Conservation (phyloP, 768 basidiomycete species). For the Trametes cinnabarina region DNA sequence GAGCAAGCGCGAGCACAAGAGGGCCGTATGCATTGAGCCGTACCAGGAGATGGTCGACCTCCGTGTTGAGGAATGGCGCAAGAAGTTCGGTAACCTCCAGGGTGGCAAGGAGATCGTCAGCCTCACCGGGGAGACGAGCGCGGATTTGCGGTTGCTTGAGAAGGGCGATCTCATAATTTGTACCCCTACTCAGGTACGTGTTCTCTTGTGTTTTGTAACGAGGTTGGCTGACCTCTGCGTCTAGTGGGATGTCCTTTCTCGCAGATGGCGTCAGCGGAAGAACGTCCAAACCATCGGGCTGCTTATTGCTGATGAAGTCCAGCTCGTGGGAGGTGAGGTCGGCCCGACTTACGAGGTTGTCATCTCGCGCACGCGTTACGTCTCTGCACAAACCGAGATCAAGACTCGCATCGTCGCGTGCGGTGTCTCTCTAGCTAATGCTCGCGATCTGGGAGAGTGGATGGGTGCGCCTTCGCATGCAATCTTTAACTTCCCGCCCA, state of each 20-base stretch:
- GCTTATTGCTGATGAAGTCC: slow-evolving; percentile 93
- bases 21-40: slow-evolving; percentile 94
- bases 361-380: slow-evolving; percentile 94
- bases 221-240: not conserved
- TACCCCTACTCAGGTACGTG: slow-evolving; percentile 81
- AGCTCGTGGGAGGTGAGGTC: slow-evolving; percentile 90
- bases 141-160: slow-evolving; percentile 85
- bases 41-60: slow-evolving; percentile 97
- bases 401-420: slow-evolving; percentile 95
- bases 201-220: too few relatives aligned
- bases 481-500: slow-evolving; percentile 97
- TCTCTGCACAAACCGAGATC: slow-evolving; percentile 88
- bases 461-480: slow-evolving; percentile 92
- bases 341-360: slow-evolving; percentile 97
- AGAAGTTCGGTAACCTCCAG: slow-evolving; percentile 78
- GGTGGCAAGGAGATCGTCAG: slow-evolving; percentile 93
- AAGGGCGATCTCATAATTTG: slow-evolving; percentile 93
- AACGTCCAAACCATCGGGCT: slow-evolving; percentile 93
- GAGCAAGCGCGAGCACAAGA: slow-evolving; percentile 77
- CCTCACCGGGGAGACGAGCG: slow-evolving; percentile 90
- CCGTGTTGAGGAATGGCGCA: slow-evolving; percentile 84
- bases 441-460: slow-evolving; percentile 96
- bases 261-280: slow-evolving; percentile 95
- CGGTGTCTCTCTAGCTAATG: slow-evolving; percentile 93
- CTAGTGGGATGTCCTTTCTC: slow-evolving; percentile 93